phyloP scores from a whole-genome alignment of 148 eudicot genomes.

The Agrostemma githago region DNA sequence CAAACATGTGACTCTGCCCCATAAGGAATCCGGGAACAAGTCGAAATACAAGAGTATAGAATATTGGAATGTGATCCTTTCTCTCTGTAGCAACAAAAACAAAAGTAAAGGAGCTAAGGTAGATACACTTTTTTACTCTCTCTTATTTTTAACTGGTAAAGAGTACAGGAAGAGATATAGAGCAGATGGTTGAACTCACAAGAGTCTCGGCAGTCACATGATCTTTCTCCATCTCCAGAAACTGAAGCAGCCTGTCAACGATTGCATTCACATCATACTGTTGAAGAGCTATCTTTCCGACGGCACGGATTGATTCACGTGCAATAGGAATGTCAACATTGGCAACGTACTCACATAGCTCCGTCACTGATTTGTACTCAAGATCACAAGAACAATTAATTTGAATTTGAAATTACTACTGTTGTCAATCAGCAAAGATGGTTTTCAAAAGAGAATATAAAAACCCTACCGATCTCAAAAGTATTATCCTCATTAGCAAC shows the following conservation, averaged over 20 bases:
- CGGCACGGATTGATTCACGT: slow-evolving; percentile 96
- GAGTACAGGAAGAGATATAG: not conserved
- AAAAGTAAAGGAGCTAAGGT: not conserved
- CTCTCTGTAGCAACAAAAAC: not conserved
- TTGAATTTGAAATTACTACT: not conserved
- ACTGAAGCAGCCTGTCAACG: slow-evolving; percentile 97
- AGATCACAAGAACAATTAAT: slow-evolving; percentile 9
- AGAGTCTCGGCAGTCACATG: slow-evolving; percentile 98
- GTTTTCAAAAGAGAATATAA: not conserved
- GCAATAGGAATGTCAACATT: slow-evolving; percentile 96
- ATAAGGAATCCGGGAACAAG: not conserved
- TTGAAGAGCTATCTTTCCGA: slow-evolving; percentile 96
- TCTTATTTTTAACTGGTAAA: not conserved
- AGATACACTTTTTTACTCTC: not conserved
- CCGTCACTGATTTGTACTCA: slow-evolving; percentile 67
- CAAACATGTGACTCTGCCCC: not conserved
- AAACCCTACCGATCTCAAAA: slow-evolving; percentile 73
- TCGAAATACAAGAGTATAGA: not conserved
- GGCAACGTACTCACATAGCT: slow-evolving; percentile 96
- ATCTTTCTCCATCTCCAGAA: slow-evolving; percentile 98
- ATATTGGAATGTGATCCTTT: not conserved
- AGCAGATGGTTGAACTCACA: slow-evolving; percentile 37
- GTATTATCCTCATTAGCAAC: slow-evolving; percentile 96
- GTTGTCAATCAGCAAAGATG: not conserved
- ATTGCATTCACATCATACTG: slow-evolving; percentile 99